A percentile compares a stretch with the other conserved stretches of the same genome.
These are phyloP conservation scores for Umbelopsis isabellina DNA, from an alignment of 192 early-diverging fungal species.

Conservation along the genomic window DNA sequence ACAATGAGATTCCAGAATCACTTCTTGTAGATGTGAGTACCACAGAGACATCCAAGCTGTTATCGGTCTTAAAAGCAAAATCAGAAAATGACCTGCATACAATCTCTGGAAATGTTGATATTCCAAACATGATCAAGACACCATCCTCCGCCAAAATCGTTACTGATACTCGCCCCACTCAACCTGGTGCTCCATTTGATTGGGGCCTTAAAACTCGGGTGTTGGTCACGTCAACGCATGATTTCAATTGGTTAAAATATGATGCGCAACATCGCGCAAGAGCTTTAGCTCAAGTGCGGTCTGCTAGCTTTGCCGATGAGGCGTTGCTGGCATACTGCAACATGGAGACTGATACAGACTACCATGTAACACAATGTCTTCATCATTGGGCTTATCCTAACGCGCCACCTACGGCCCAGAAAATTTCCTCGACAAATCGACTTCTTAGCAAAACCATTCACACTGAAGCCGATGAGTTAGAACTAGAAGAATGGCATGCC, in stretches of 20 bases:
- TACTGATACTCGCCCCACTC: background rate
- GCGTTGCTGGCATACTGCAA: background rate
- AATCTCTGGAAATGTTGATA: background rate
- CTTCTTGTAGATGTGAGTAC: too few relatives aligned
- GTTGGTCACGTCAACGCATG: background rate
- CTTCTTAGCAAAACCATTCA: slow-evolving; percentile 9
- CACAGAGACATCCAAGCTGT: too few relatives aligned
- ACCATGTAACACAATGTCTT: background rate
- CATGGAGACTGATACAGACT: background rate
- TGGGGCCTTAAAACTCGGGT: background rate
- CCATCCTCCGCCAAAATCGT: background rate
- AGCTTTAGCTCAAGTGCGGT: background rate
- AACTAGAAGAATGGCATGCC: background rate
- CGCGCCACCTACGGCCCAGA: background rate
- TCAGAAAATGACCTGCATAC: too few relatives aligned
- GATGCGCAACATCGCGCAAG: background rate
- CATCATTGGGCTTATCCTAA: slow-evolving; percentile 9
- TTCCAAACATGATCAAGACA: background rate
- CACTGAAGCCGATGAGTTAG: background rate
- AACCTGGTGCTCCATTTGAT: background rate
- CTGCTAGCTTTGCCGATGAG: background rate
- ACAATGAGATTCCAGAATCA: too few relatives aligned
- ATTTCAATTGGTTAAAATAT: slow-evolving; percentile 4
- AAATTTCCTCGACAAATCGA: background rate
- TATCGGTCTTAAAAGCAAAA: too few relatives aligned